Evolutionary conservation across 2,329 filamentous ascomycete species (phyloP).

Genomic region (Drechslerella stenobrocha): DNA sequence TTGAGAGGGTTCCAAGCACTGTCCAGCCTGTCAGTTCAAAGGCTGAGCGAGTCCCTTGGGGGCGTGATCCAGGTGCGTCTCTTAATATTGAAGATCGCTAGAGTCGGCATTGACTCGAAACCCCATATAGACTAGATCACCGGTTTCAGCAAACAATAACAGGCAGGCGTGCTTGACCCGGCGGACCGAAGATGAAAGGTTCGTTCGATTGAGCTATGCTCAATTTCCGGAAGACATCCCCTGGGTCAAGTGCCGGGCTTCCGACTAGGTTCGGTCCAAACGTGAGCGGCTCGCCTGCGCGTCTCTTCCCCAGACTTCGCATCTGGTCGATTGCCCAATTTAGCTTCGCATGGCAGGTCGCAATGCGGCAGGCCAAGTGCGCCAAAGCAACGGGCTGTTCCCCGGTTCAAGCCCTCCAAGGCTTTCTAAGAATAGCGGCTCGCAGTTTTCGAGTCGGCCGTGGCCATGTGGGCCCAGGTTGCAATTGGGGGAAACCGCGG

Average conservation of each 20-base stretch:
- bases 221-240: constrained; percentile 3
- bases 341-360: constrained; percentile 14
- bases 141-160: constrained; percentile 37
- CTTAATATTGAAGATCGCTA: no score
- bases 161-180: constrained; percentile 28
- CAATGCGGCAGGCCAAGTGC: constrained; percentile 11
- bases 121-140: background rate
- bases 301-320: constrained; percentile 1
- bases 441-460: constrained; percentile 12
- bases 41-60: constrained; percentile 9
- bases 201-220: background rate
- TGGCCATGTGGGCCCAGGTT: no score
- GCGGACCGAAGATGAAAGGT: constrained; percentile 4
- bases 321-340: background rate
- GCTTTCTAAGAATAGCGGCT: constrained; percentile 38
- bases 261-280: background rate
- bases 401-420: constrained; percentile 4
- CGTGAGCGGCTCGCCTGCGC: constrained; percentile 18
- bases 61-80: constrained; percentile 2
- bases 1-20: constrained; percentile 10
- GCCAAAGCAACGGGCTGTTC: constrained; percentile 24
- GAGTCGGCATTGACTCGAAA: background rate
- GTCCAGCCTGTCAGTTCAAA: background rate
- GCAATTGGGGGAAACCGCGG: no score
- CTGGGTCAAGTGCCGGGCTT: background rate